Conservation (phyloP, 106 monocot species). For the Chionographis japonica region DNA sequence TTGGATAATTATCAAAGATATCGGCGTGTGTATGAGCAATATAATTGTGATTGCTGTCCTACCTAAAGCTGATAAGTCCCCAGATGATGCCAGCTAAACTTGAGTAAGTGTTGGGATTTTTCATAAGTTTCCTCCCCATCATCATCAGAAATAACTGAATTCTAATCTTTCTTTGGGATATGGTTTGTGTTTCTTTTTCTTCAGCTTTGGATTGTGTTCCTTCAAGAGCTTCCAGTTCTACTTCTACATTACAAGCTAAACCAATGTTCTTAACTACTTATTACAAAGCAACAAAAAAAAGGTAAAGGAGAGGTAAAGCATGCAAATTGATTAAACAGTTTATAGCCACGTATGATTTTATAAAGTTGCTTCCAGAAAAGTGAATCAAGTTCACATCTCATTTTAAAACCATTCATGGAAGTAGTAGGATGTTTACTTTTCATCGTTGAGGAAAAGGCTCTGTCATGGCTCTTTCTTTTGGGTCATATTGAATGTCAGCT, state of each 20-base stretch:
- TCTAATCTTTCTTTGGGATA: slow-evolving; percentile 6
- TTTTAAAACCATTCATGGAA: no score
- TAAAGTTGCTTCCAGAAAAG: no score
- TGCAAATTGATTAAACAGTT: no score
- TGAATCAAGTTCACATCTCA: no score
- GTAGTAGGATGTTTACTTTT: no score
- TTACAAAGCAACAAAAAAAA: background rate
- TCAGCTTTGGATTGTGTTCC: slow-evolving; percentile 13
- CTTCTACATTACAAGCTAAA: slow-evolving; percentile 21
- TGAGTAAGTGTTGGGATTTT: slow-evolving; percentile 67
- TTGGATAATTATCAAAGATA: background rate
- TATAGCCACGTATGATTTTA: no score
- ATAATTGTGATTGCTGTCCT: background rate
- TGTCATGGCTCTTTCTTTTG: no score
- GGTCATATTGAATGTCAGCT: no score
- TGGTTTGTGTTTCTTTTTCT: slow-evolving; percentile 9
- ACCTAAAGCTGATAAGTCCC: slow-evolving; percentile 78
- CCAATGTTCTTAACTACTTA: background rate
- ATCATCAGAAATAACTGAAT: slow-evolving; percentile 21
- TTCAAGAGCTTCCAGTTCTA: slow-evolving; percentile 13
- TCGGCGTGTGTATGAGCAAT: background rate
- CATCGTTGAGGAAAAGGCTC: no score
- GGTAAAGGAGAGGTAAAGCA: background rate
- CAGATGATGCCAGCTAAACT: slow-evolving; percentile 57
- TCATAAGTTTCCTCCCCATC: slow-evolving; percentile 54